Conservation (phyloP, 177 flowering plant genomes). For the Vitis hybrid region DNA sequence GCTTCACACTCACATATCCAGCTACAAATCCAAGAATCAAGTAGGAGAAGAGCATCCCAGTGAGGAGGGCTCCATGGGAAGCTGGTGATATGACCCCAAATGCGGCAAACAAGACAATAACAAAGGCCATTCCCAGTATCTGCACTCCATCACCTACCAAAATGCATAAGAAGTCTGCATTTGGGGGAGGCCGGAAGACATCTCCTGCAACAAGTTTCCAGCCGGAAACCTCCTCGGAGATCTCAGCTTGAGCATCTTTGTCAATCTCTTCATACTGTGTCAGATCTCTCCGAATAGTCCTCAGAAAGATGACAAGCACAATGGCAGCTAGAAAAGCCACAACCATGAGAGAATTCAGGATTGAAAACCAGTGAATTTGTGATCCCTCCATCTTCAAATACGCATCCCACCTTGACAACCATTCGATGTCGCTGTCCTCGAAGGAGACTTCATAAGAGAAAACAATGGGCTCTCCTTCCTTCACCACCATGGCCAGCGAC, state of each 20-base stretch:
- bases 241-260: too few relatives aligned
- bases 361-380: slow-evolving; percentile 18
- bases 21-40: slow-evolving; percentile 23
- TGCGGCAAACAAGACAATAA: slow-evolving; percentile 24
- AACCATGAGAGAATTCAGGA: slow-evolving; percentile 7
- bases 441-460: slow-evolving; percentile 12
- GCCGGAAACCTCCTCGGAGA: too few relatives aligned
- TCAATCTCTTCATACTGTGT: not conserved
- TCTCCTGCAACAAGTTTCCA: too few relatives aligned
- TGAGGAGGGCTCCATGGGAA: slow-evolving; percentile 23
- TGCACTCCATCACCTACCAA: slow-evolving; percentile 26
- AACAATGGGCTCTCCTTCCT: slow-evolving; percentile 10
- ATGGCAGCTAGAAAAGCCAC: slow-evolving; percentile 18
- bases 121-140: slow-evolving; percentile 25
- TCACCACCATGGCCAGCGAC: slow-evolving; percentile 11
- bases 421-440: slow-evolving; percentile 3
- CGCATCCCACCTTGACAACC: slow-evolving; percentile 18
- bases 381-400: slow-evolving; percentile 18
- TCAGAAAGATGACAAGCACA: slow-evolving; percentile 21
- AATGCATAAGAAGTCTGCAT: slow-evolving; percentile 13
- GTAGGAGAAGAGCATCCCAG: slow-evolving; percentile 30
- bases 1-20: slow-evolving; percentile 23
- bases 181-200: not conserved
- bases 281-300: slow-evolving; percentile 19
- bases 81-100: slow-evolving; percentile 32